phyloP scores from a whole-genome alignment of 2,329 filamentous ascomycete genomes.

The Fusarium sp. region DNA sequence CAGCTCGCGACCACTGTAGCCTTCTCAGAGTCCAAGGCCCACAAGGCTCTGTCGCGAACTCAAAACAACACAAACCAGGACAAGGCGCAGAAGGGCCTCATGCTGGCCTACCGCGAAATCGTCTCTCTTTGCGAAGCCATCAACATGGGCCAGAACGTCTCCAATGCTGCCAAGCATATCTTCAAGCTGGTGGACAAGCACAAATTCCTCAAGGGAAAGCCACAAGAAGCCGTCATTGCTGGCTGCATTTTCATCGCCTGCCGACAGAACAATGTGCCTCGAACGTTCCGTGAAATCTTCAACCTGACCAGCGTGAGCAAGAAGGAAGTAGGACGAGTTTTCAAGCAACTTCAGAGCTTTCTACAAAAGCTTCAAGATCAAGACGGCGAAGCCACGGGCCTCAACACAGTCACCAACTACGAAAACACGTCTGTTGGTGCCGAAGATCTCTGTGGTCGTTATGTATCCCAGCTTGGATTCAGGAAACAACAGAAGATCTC shows the following conservation, averaged over 20 bases:
- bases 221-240: slow-evolving; percentile 92
- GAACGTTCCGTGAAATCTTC: slow-evolving; percentile 95
- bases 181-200: slow-evolving; percentile 96
- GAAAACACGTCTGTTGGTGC: slow-evolving; percentile 85
- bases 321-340: slow-evolving; percentile 96
- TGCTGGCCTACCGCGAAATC: slow-evolving; percentile 92
- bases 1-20: slow-evolving; percentile 92
- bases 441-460: slow-evolving; percentile 88
- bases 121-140: slow-evolving; percentile 88
- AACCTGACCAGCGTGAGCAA: slow-evolving; percentile 93
- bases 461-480: slow-evolving; percentile 85
- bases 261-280: slow-evolving; percentile 86
- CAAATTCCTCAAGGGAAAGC: slow-evolving; percentile 95
- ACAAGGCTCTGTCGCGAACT: slow-evolving; percentile 83
- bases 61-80: slow-evolving; percentile 90
- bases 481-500: slow-evolving; percentile 81
- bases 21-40: slow-evolving; percentile 80
- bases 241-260: slow-evolving; percentile 98
- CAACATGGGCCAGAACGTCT: slow-evolving; percentile 83
- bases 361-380: slow-evolving; percentile 80
- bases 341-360: slow-evolving; percentile 93
- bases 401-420: slow-evolving; percentile 77
- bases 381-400: slow-evolving; percentile 62
- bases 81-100: slow-evolving; percentile 85
- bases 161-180: slow-evolving; percentile 92